Conservation (phyloP, 495 filamentous ascomycete species). For the Trichocladium uniseriatum region DNA sequence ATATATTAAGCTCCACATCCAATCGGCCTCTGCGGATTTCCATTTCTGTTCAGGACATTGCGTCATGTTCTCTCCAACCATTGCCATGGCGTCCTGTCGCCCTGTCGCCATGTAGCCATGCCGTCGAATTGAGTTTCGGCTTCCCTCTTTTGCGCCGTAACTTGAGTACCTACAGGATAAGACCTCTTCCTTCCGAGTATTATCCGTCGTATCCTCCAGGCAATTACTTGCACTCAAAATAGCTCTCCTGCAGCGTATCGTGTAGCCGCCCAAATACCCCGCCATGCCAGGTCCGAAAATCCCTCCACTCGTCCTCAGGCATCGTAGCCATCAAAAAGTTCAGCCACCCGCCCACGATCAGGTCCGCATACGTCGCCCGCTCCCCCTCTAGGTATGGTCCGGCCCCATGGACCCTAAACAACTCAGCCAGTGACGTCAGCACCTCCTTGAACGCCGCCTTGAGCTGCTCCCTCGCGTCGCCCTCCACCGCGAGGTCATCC, state of each 20-base stretch:
- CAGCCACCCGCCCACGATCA: conserved; percentile 55
- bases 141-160: too few species aligned
- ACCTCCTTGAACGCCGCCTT: conserved; percentile 28
- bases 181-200: too few species aligned
- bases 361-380: conserved; percentile 47
- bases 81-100: too few species aligned
- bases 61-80: too few species aligned
- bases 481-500: conserved; percentile 38
- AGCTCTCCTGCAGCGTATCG: conserved; percentile 39
- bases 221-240: too few species aligned
- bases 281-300: conserved; percentile 42
- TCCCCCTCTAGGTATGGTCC: conserved; percentile 42
- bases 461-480: conserved; percentile 35
- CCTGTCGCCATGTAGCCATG: too few species aligned
- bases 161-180: too few species aligned
- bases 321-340: conserved; percentile 32
- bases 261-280: conserved; percentile 39
- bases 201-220: too few species aligned
- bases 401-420: conserved; percentile 41
- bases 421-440: conserved; percentile 36
- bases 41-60: too few species aligned
- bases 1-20: too few species aligned
- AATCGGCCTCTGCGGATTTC: too few species aligned
- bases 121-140: too few species aligned
- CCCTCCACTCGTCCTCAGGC: conserved; percentile 41